Percentiles rank a stretch among this genome's conserved stretches.
Evolutionary conservation across 352 stramenopile species (phyloP).

Genomic region (Phytophthora lateralis): DNA sequence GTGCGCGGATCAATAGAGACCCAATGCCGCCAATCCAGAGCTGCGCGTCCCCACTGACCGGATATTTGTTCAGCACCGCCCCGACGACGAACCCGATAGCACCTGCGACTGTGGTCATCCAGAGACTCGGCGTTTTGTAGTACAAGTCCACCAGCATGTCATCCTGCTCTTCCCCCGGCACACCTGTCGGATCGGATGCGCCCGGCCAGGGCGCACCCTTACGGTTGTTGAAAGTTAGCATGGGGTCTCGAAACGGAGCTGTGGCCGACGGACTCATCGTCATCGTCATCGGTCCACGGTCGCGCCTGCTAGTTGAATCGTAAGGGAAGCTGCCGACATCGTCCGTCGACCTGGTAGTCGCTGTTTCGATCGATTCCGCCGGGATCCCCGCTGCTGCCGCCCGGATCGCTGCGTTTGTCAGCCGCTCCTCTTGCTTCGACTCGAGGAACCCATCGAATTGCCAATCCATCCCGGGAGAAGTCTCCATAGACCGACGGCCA

Average conservation of each 20-base stretch:
- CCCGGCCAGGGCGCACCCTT: conserved; percentile 38
- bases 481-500: neutral
- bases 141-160: conserved; percentile 54
- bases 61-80: conserved; percentile 39
- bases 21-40: conserved; percentile 52
- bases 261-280: conserved; percentile 61
- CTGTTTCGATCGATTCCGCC: conserved; percentile 24
- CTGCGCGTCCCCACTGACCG: conserved; percentile 27
- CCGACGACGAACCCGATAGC: conserved; percentile 45
- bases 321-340: conserved; percentile 21
- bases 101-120: conserved; percentile 39
- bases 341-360: conserved; percentile 20
- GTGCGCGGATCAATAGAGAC: conserved; percentile 34
- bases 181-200: conserved; percentile 1
- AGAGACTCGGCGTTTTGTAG: conserved; percentile 54
- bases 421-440: conserved; percentile 17
- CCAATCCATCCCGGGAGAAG: conserved; percentile 31
- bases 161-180: conserved; percentile 29
- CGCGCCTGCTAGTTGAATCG: conserved; percentile 16
- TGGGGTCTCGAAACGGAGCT: conserved; percentile 58
- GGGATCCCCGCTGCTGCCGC: conserved; percentile 22
- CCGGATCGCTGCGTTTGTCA: conserved; percentile 18
- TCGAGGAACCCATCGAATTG: conserved; percentile 43
- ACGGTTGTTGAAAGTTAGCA: conserved; percentile 45
- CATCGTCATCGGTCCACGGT: conserved; percentile 50